phyloP scores from a whole-genome alignment of 768 basidiomycete genomes.

The Lactifluus volemus region DNA sequence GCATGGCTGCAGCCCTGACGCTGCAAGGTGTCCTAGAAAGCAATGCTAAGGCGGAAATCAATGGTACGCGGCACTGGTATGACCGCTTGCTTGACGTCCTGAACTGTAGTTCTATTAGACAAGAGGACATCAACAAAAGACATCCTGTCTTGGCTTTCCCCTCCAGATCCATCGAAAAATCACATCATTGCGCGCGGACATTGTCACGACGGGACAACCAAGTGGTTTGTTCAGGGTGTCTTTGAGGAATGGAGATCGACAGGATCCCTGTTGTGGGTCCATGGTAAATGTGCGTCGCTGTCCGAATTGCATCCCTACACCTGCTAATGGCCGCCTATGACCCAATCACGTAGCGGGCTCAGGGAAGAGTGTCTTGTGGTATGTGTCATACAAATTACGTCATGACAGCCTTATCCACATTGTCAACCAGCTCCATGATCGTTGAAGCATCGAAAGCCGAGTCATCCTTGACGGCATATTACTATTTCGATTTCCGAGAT shows the following conservation, averaged over 20 bases:
- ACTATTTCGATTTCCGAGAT: background rate
- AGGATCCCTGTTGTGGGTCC: background rate
- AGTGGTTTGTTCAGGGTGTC: background rate
- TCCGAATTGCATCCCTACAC: background rate
- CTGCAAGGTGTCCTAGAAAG: too few species aligned
- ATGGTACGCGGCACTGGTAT: background rate
- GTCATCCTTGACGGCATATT: background rate
- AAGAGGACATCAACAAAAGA: background rate
- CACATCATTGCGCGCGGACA: background rate
- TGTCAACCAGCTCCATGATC: background rate
- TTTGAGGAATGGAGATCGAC: background rate
- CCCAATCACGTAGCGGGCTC: background rate
- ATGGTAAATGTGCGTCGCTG: background rate
- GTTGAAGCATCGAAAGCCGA: background rate
- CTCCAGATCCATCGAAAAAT: background rate
- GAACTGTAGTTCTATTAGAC: background rate
- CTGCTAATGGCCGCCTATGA: background rate
- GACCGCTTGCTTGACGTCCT: background rate
- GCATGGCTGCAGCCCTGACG: too few species aligned
- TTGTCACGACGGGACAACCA: background rate
- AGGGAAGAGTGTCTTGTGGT: background rate
- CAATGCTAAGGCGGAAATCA: background rate
- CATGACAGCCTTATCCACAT: background rate
- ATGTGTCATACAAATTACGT: background rate
- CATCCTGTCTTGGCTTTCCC: background rate